Evolutionary conservation across 495 filamentous ascomycete genomes (phyloP), one percentile per base, ranked within the genome.

Genomic region (Halenospora varia): DNA sequence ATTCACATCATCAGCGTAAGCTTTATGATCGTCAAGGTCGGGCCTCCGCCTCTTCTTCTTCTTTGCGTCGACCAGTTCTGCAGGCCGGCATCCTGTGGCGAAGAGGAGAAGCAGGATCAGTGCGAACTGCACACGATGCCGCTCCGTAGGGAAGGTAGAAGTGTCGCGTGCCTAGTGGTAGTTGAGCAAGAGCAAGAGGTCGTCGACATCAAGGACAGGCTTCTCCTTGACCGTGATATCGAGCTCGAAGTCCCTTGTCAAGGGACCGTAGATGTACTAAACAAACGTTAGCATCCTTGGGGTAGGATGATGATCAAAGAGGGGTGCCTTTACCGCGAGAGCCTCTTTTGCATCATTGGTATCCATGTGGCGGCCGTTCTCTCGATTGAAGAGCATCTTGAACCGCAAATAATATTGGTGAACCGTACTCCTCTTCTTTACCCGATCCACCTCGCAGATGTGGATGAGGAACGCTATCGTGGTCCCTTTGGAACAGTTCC

Each of bases 301-400:
- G 17, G 20, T 4, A 57, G 10, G 15, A 25, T 19, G 48, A 54
- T 24, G 48, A 60, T 40, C 48, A 35, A 24, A 57, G 44, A 62
- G 44, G 49, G 48, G 59, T 47, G 64, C 60, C 23, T 64, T 65
- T 70, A 72, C 70, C 66, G 67, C 69, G 57, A 69, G 48, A 60
- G 71, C 50, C 51, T 66, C 68, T 53, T 58, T 66, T 39, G 18
- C 48, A 39, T 66, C 50, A 54, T 35, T 70, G 25, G 51, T 66
- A 56, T 72, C 57, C 51, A 65, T 62, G 20, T 60, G 52, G 48
- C 57, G 59, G 39, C 62, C 62, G 20, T 52, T 66, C 46, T 51
- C 44, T 39, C 39, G 42, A 50, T 56, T 60, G 48, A 62, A 64
- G 3, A 64, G 64, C 59, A 66, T 65, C 48, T 67, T 57, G 51